Conservation (phyloP, 106 monocot species). For the Posidonia australis region DNA sequence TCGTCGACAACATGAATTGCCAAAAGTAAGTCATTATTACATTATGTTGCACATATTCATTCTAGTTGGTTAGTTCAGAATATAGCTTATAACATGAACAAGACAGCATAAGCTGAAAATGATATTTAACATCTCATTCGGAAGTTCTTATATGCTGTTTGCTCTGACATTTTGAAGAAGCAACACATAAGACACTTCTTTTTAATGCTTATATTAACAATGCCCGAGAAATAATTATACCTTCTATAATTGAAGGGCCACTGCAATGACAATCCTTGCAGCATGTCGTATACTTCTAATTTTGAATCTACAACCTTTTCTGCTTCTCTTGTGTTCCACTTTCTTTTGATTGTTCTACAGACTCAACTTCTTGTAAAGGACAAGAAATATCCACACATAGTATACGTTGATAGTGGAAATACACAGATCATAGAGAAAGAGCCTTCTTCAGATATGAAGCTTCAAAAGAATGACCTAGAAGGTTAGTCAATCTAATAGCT, state of each 20-base stretch:
- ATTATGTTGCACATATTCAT: not conserved
- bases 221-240: too few species aligned
- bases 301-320: not conserved
- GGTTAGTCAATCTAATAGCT: slow-evolving; percentile 4
- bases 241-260: not conserved
- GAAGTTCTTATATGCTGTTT: too few species aligned
- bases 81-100: not conserved
- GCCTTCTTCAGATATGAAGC: not conserved
- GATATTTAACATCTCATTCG: too few species aligned
- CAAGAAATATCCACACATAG: slow-evolving; percentile 67
- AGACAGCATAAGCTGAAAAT: too few species aligned
- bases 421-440: not conserved
- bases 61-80: not conserved
- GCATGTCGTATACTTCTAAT: too few species aligned
- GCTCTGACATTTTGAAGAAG: too few species aligned
- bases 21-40: slow-evolving; percentile 40
- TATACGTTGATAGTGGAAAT: slow-evolving; percentile 48
- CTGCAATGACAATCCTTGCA: too few species aligned
- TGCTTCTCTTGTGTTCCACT: not conserved
- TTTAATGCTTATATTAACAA: too few species aligned
- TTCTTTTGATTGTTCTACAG: slow-evolving; percentile 17
- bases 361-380: slow-evolving; percentile 38
- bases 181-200: too few species aligned
- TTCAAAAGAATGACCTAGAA: slow-evolving; percentile 16
- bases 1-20: slow-evolving; percentile 63